Base-by-base conservation (phyloP, 2,329 filamentous ascomycete species). In the Neofusicoccum ribis region DNA sequence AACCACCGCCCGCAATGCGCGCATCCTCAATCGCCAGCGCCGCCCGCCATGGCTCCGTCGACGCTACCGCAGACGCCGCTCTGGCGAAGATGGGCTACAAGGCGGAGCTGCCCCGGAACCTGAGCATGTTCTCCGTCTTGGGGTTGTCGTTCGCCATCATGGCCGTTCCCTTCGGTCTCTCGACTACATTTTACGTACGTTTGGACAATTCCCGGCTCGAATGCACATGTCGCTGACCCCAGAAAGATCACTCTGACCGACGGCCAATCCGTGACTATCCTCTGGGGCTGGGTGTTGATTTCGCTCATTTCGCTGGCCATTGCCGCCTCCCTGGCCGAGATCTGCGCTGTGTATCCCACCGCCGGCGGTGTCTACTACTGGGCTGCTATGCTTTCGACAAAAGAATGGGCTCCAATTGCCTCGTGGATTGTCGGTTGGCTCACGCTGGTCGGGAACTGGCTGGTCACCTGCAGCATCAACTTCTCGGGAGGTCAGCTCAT, bases 361-460 rank as follows among this genome's bases (percentile, higher is more conserved):
- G 85, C 88, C 36, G 88, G 88, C 47, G 88, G 88, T 31, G 88
- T 90, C 2, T 91, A 91, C 75, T 91, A 91, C 78, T 84, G 82
- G 88, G 75, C 85, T 63, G 88, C 88, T 1, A 88, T 91, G 85
- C 81, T 91, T 23, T 83, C 85, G 1, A 89, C 88, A 0, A 83
- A 81, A 44, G 80, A 87, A 72, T 91, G 85, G 80, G 87, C 88
- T 4, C 88, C 88, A 2, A 82, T 91, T 62, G 86, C 89, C 54
- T 87, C 84, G 9, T 91, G 88, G 81, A 85, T 90, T 34, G 89
- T 88, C 5, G 89, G 89, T 14, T 91, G 89, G 89, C 74, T 90
- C 63, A 90, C 88, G 0, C 80, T 91, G 0, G 88, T 91, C 2
- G 89, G 89, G 0, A 91, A 91, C 74, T 91, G 89, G 89, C 91